Conservation (phyloP, 805 yeast genomes). For the Wickerhamiella musiphila region DNA sequence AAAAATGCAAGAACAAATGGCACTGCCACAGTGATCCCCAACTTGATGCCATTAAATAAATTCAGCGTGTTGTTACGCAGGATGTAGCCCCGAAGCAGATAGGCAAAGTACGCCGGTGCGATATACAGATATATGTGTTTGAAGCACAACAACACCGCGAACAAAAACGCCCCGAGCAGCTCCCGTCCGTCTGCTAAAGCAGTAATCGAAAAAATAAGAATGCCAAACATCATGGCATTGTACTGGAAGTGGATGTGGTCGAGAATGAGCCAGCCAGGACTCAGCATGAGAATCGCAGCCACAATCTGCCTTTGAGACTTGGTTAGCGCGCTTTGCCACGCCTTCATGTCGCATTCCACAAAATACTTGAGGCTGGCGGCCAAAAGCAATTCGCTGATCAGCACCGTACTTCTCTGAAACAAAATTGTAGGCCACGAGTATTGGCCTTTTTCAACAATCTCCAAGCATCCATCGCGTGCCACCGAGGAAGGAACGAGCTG, state of each 20-base stretch:
- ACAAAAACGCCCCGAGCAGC: constrained; percentile 40
- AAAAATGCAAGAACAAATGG: constrained; percentile 56
- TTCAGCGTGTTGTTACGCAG: constrained; percentile 27
- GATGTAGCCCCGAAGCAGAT: constrained; percentile 55
- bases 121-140: constrained; percentile 85
- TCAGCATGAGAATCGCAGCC: constrained; percentile 63
- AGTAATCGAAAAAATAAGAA: constrained; percentile 55
- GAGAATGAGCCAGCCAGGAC: constrained; percentile 79
- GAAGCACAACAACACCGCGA: constrained; percentile 69
- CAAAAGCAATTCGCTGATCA: constrained; percentile 54
- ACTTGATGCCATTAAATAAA: constrained; percentile 41
- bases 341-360: constrained; percentile 4
- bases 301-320: constrained; percentile 32
- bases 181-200: constrained; percentile 44
- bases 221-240: constrained; percentile 83
- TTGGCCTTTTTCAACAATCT: constrained; percentile 42
- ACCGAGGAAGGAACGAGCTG: constrained; percentile 52
- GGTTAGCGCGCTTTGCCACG: constrained; percentile 5
- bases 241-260: constrained; percentile 97
- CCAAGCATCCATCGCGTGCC: constrained; percentile 58
- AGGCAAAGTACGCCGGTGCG: constrained; percentile 87
- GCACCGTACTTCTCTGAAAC: constrained; percentile 71
- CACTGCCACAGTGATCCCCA: constrained; percentile 40
- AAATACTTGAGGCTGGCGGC: constrained; percentile 57
- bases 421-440: constrained; percentile 67